Conservation (phyloP, 495 filamentous ascomycete species). For the Aspergillus avenaceus region DNA sequence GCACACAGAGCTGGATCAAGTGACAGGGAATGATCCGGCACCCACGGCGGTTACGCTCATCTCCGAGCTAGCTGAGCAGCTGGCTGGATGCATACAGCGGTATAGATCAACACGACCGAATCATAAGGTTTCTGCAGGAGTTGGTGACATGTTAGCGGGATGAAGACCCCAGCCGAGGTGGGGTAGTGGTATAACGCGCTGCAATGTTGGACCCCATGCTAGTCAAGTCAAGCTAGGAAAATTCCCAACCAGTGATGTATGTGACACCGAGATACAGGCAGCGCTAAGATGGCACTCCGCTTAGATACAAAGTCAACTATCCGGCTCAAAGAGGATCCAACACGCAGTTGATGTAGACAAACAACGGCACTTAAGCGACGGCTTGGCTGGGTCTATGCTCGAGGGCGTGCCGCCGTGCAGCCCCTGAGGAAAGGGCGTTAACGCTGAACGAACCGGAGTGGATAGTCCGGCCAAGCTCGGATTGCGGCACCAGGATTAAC, state of each 20-base stretch:
- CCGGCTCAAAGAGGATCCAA: conserved; percentile 11
- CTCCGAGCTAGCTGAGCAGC: too few species aligned
- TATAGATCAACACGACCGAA: background rate
- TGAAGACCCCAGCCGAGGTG: too few species aligned
- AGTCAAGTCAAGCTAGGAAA: too few species aligned
- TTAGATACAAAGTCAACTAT: too few species aligned
- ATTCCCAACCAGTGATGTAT: background rate
- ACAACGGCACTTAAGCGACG: background rate
- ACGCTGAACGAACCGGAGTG: conserved; percentile 7
- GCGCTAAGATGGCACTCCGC: background rate
- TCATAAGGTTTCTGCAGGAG: background rate
- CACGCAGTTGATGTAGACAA: background rate
- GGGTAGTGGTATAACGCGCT: too few species aligned
- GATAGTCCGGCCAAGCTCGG: background rate
- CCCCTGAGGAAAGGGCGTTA: conserved; percentile 7
- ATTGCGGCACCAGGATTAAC: background rate
- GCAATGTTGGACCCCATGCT: too few species aligned
- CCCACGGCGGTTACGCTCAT: too few species aligned
- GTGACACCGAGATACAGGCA: background rate
- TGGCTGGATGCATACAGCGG: background rate
- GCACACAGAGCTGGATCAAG: too few species aligned
- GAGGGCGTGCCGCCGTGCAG: conserved; percentile 10
- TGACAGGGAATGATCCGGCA: too few species aligned
- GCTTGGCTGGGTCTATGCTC: background rate
- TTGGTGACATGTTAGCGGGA: background rate